Percentiles rank a stretch among this genome's conserved stretches.
Conservation (phyloP, 257 asterid genomes). For the Cynanchum wilfordii region DNA sequence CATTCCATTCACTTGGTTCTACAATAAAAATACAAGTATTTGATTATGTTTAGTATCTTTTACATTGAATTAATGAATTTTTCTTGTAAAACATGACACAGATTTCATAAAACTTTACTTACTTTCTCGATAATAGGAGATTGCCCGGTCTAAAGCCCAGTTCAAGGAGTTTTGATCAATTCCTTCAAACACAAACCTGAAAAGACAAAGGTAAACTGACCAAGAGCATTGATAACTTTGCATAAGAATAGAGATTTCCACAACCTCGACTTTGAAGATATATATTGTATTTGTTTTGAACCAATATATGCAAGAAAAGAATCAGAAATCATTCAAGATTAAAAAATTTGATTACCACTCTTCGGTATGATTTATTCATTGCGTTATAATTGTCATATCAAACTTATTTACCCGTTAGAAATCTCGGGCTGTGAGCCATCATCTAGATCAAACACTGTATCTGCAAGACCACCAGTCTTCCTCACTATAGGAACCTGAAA, state of each 20-base stretch:
- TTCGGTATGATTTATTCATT: background rate
- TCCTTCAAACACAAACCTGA: conserved; percentile 85
- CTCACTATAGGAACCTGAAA: conserved; percentile 79
- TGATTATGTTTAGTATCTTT: background rate
- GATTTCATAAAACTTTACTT: conserved; percentile 16
- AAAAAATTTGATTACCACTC: background rate
- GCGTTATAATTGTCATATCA: background rate
- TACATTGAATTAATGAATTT: background rate
- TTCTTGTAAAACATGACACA: background rate
- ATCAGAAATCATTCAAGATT: background rate
- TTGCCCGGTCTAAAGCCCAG: conserved; percentile 62
- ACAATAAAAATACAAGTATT: conserved; percentile 25
- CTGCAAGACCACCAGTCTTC: conserved; percentile 91
- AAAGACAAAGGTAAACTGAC: background rate
- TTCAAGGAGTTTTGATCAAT: conserved; percentile 65
- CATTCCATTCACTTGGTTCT: conserved; percentile 62
- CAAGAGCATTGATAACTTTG: background rate
- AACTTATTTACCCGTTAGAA: conserved; percentile 55
- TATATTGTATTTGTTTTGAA: background rate
- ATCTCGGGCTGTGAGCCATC: conserved; percentile 49
- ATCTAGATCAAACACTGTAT: conserved; percentile 82
- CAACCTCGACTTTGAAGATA: background rate
- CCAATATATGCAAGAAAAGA: background rate
- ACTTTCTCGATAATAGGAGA: conserved; percentile 58
- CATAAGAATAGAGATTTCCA: background rate